A percentile compares a stretch with the other conserved stretches of the same genome.
These are phyloP conservation scores for Aquilaria agallochum DNA, from an alignment of 441 rosid genomes.

Conservation along the genomic window DNA sequence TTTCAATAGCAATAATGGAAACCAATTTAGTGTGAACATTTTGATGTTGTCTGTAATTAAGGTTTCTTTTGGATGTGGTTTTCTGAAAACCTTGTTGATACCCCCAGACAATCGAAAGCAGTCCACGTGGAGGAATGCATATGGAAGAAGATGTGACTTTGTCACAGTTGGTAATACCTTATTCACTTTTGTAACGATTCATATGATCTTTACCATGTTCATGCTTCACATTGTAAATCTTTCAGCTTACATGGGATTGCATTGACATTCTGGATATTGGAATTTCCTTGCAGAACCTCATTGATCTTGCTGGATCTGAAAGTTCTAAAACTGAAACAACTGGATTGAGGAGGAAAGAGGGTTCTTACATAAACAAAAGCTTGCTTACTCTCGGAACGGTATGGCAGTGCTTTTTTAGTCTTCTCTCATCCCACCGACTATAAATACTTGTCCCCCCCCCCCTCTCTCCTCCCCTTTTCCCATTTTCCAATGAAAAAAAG, in stretches of 20 bases:
- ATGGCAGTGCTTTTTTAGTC: slow-evolving; percentile 12
- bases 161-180: slow-evolving; percentile 53
- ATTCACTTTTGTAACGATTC: neutral
- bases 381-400: slow-evolving; percentile 75
- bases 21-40: too few species aligned
- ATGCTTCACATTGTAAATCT: too few species aligned
- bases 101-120: slow-evolving; percentile 64
- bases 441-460: neutral
- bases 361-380: slow-evolving; percentile 74
- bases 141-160: slow-evolving; percentile 60
- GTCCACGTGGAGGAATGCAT: slow-evolving; percentile 42
- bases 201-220: too few species aligned
- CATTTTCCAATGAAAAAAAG: neutral
- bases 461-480: neutral
- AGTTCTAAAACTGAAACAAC: slow-evolving; percentile 77
- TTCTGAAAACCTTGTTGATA: slow-evolving; percentile 8
- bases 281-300: slow-evolving; percentile 42
- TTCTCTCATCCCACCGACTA: neutral
- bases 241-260: too few species aligned
- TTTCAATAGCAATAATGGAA: too few species aligned
- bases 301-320: slow-evolving; percentile 80
- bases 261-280: neutral
- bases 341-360: slow-evolving; percentile 71
- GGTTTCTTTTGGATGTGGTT: neutral
- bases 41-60: too few species aligned